phyloP scores from a whole-genome alignment of 2,329 filamentous ascomycete genomes.

The Scopulariopsis brevicaulis region DNA sequence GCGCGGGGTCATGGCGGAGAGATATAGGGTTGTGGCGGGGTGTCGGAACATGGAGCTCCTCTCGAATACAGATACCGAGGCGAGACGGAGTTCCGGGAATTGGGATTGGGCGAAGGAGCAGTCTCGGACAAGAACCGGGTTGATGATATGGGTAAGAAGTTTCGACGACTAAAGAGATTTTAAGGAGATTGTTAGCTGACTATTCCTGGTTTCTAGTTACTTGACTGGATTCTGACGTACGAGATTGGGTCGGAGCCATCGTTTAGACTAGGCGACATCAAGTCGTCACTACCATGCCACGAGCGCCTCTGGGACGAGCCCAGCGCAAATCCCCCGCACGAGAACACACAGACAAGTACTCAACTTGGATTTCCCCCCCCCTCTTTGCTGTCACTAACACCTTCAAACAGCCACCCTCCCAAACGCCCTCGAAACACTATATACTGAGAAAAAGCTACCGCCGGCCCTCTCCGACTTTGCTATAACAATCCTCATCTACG shows the following conservation, averaged over 20 bases:
- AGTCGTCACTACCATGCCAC: conserved; percentile 5
- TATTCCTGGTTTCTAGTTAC: not conserved
- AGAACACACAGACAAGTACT: not conserved
- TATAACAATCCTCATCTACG: conserved; percentile 20
- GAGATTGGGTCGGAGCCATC: conserved; percentile 3
- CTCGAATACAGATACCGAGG: not conserved
- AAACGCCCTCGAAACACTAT: conserved; percentile 17
- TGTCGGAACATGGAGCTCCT: not conserved
- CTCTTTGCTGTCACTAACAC: not conserved
- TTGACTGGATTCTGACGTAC: conserved; percentile 6
- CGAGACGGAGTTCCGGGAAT: not conserved
- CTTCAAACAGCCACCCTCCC: conserved; percentile 8
- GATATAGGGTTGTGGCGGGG: not conserved
- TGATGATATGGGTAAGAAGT: conserved; percentile 8
- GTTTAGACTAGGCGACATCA: conserved; percentile 7
- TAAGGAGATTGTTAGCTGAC: not conserved
- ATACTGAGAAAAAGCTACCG: conserved; percentile 20
- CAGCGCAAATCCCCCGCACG: not conserved
- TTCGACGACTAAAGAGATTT: not conserved
- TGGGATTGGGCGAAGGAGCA: conserved; percentile 3
- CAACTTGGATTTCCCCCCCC: not conserved
- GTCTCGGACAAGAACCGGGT: conserved; percentile 6
- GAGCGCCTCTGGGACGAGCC: conserved; percentile 7
- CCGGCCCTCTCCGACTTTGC: conserved; percentile 20
- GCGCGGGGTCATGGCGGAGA: not conserved